A percentile compares a stretch with the other conserved stretches of the same genome.
Conservation (phyloP, 441 rosid genomes). For the Populus hybrid region DNA sequence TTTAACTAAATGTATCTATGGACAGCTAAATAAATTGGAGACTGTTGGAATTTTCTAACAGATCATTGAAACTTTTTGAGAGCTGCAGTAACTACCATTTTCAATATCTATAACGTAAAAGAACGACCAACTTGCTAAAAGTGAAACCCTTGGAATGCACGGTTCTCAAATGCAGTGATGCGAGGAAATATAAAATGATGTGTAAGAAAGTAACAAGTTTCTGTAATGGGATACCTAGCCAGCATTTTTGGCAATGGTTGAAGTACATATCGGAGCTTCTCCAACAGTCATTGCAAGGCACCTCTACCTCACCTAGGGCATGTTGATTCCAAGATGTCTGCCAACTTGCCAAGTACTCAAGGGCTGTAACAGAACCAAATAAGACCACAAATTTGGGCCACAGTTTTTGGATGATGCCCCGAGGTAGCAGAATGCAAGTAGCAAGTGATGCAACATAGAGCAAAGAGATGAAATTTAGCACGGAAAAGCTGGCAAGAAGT, state of each 20-base stretch:
- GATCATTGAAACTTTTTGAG: background rate
- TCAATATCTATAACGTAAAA: background rate
- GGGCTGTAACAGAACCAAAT: constrained; percentile 68
- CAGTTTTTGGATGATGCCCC: constrained; percentile 53
- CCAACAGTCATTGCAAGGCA: constrained; percentile 86
- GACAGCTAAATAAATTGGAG: background rate
- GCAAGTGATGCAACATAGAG: constrained; percentile 83
- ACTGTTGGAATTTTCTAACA: background rate
- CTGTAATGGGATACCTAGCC: constrained; percentile 64
- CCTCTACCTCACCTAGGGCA: constrained; percentile 39
- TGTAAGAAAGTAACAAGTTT: background rate
- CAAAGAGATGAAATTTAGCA: constrained; percentile 87
- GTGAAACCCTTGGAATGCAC: background rate
- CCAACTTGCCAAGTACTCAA: constrained; percentile 84
- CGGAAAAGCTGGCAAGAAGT: constrained; percentile 89
- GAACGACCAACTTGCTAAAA: background rate
- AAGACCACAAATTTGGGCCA: constrained; percentile 84
- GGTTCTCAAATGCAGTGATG: background rate
- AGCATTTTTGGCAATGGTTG: constrained; percentile 74
- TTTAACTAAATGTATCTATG: no score
- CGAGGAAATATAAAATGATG: background rate
- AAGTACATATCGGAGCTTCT: constrained; percentile 60
- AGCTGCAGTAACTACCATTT: background rate
- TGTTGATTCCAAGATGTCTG: constrained; percentile 37
- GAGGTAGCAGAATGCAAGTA: constrained; percentile 68